These are phyloP conservation scores for Pythium oligandrum DNA, from an alignment of 352 stramenopile genomes.

Conservation along the genomic window DNA sequence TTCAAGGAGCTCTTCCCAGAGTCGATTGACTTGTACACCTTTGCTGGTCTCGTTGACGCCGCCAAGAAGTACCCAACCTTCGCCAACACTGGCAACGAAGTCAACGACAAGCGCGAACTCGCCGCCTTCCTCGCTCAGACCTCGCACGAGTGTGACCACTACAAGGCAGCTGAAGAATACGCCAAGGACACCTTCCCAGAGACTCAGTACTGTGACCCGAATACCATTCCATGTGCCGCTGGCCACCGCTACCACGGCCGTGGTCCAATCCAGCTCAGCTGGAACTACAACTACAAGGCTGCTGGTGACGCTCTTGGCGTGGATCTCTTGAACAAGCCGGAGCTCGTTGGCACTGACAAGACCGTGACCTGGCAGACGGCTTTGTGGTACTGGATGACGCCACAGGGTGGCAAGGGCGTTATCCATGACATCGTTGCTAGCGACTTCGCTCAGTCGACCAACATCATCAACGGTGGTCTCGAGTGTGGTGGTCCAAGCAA, in stretches of 20 bases:
- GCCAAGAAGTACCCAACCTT: slow-evolving; percentile 31
- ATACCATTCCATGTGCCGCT: slow-evolving; percentile 18
- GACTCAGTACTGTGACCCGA: slow-evolving; percentile 43
- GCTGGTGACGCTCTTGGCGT: slow-evolving; percentile 28
- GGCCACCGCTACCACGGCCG: slow-evolving; percentile 41
- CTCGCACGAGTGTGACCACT: slow-evolving; percentile 37
- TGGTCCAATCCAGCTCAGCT: slow-evolving; percentile 44
- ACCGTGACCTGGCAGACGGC: slow-evolving; percentile 38
- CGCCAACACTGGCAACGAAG: slow-evolving; percentile 36
- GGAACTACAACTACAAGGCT: slow-evolving; percentile 55
- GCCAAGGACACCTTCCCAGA: slow-evolving; percentile 27
- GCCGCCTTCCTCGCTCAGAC: slow-evolving; percentile 43
- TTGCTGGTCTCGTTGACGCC: slow-evolving; percentile 33
- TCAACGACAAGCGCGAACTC: slow-evolving; percentile 33
- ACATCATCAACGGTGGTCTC: slow-evolving; percentile 45
- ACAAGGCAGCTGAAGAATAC: slow-evolving; percentile 39
- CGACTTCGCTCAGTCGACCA: slow-evolving; percentile 30
- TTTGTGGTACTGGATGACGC: slow-evolving; percentile 55
- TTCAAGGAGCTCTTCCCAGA: slow-evolving; percentile 34
- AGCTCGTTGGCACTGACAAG: slow-evolving; percentile 31
- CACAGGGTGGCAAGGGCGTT: slow-evolving; percentile 19
- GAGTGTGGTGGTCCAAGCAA: slow-evolving; percentile 31
- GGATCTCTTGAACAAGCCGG: slow-evolving; percentile 33
- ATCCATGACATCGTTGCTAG: slow-evolving; percentile 39
- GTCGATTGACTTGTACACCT: slow-evolving; percentile 37